These are phyloP conservation scores for Kodamaea laetipori DNA, from an alignment of 805 yeast species.

Conservation along the genomic window DNA sequence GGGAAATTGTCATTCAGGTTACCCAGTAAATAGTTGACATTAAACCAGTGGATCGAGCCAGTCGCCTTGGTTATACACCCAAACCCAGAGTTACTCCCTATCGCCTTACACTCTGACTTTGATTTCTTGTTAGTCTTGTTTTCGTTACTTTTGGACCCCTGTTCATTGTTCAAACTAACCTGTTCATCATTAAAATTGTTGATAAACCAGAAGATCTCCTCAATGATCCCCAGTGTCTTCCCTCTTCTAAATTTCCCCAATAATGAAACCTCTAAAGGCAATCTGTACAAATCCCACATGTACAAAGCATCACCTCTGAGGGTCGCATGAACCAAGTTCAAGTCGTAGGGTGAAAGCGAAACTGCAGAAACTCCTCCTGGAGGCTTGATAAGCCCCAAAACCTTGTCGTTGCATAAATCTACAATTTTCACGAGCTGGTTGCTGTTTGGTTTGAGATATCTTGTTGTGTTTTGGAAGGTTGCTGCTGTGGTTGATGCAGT, in stretches of 20 bases:
- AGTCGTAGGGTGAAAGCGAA: conserved; percentile 63
- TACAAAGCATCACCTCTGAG: conserved; percentile 62
- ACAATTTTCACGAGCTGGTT: conserved; percentile 47
- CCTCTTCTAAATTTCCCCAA: conserved; percentile 65
- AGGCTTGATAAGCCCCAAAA: conserved; percentile 51
- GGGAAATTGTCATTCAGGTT: conserved; percentile 32
- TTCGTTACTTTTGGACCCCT: background rate
- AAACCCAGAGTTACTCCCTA: conserved; percentile 40
- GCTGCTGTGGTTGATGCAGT: conserved; percentile 34
- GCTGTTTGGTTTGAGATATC: conserved; percentile 26
- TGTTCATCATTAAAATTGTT: conserved; percentile 26
- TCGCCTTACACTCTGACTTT: conserved; percentile 1
- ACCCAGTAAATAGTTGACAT: conserved; percentile 43
- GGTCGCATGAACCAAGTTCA: conserved; percentile 54
- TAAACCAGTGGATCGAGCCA: conserved; percentile 68
- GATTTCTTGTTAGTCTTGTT: conserved; percentile 1
- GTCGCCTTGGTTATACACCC: conserved; percentile 54
- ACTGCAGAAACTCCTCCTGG: conserved; percentile 63
- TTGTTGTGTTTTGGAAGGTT: conserved; percentile 25
- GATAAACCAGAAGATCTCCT: conserved; percentile 55
- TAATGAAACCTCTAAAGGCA: conserved; percentile 52
- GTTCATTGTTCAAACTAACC: background rate
- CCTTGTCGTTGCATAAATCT: conserved; percentile 46
- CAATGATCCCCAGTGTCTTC: conserved; percentile 57
- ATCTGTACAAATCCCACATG: conserved; percentile 62